These are phyloP conservation scores for Castanea crenata DNA, from an alignment of 306 rosid species.

Conservation along the genomic window DNA sequence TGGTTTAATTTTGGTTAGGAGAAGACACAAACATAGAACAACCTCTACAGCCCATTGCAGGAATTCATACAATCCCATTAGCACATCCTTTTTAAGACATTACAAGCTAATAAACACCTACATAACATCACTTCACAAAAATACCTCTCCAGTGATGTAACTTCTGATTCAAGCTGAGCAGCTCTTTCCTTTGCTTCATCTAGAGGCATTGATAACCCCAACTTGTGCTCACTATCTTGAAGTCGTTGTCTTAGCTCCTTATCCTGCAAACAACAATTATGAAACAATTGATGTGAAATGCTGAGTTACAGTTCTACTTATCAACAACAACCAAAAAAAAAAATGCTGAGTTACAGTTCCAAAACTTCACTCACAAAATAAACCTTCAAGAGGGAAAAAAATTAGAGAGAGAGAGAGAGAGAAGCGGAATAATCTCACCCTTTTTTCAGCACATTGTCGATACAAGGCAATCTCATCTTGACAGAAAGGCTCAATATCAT, in stretches of 20 bases:
- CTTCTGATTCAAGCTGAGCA: slow-evolving; percentile 77
- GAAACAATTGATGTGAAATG: slow-evolving; percentile 11
- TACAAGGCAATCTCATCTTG: slow-evolving; percentile 87
- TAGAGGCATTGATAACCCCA: slow-evolving; percentile 89
- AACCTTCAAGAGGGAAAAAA: slow-evolving; percentile 9
- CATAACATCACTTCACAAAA: slow-evolving; percentile 13
- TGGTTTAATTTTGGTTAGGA: background rate
- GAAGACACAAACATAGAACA: background rate
- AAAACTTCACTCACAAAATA: slow-evolving; percentile 6
- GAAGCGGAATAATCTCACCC: slow-evolving; percentile 51
- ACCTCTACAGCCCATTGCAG: background rate
- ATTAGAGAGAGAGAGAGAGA: background rate
- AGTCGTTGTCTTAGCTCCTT: slow-evolving; percentile 70
- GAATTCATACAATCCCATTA: background rate
- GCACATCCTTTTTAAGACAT: slow-evolving; percentile 3
- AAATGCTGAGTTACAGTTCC: background rate
- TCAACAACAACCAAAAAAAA: background rate
- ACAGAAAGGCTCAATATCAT: slow-evolving; percentile 94
- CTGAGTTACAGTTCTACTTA: background rate
- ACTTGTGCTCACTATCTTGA: slow-evolving; percentile 75
- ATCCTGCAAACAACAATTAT: slow-evolving; percentile 49
- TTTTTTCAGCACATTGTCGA: slow-evolving; percentile 73
- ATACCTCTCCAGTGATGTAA: slow-evolving; percentile 80
- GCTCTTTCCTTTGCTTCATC: slow-evolving; percentile 80
- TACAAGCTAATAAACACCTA: background rate